A percentile compares a stretch with the other conserved stretches of the same genome.
Conservation (phyloP, 345 rosid genomes). For the Gynandropsis gynandra region DNA sequence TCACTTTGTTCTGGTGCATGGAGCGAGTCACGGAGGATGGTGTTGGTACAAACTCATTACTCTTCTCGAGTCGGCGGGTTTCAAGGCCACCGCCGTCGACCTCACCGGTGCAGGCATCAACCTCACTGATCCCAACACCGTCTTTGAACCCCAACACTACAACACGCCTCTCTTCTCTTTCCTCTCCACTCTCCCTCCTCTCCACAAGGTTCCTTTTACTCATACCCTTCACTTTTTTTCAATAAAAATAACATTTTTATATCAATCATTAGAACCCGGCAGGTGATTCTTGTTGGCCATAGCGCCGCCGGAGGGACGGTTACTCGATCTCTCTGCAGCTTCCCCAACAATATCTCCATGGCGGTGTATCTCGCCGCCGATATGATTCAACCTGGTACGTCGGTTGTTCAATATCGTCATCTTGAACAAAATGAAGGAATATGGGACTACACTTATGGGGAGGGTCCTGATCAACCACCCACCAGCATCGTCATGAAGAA, state of each 20-base stretch:
- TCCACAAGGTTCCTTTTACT: conserved; percentile 6
- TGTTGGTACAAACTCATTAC: conserved; percentile 26
- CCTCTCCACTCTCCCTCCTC: conserved; percentile 21
- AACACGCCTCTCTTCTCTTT: conserved; percentile 26
- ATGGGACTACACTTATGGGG: conserved; percentile 24
- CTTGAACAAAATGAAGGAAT: too few relatives aligned
- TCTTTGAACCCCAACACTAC: conserved; percentile 14
- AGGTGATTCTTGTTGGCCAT: conserved; percentile 42
- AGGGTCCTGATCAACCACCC: conserved; percentile 30
- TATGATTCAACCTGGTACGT: conserved; percentile 39
- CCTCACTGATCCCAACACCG: conserved; percentile 24
- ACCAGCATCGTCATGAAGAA: conserved; percentile 24
- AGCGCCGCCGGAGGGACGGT: conserved; percentile 38
- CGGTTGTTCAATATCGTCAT: too few relatives aligned
- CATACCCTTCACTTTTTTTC: too few relatives aligned
- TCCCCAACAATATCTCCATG: conserved; percentile 31
- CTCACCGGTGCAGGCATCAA: conserved; percentile 27
- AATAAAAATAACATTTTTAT: too few relatives aligned
- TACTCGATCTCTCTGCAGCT: conserved; percentile 34
- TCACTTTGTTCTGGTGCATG: conserved; percentile 28
- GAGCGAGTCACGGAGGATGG: conserved; percentile 28
- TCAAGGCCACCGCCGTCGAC: conserved; percentile 18
- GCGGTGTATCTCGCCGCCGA: conserved; percentile 37
- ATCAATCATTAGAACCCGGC: too few relatives aligned
- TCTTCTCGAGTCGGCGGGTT: conserved; percentile 21